A percentile compares a stretch with the other conserved stretches of the same genome.
Evolutionary conservation across 495 filamentous ascomycete genomes (phyloP).

Genomic region (Hypoxylon crocopeplum): DNA sequence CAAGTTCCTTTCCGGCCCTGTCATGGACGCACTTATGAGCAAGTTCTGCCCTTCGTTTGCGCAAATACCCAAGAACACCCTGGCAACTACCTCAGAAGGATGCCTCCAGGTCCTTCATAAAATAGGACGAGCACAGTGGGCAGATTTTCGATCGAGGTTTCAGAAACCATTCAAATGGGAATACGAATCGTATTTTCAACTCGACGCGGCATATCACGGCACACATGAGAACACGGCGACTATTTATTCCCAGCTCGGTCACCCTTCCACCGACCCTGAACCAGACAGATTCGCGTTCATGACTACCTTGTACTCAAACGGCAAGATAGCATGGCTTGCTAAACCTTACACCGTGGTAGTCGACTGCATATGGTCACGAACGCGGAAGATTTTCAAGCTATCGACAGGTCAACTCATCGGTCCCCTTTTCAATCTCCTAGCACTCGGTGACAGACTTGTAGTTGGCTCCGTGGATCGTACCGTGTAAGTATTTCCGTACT

Average conservation of each 20-base stretch:
- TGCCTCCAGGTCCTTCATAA: slow-evolving; percentile 17
- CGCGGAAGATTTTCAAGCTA: slow-evolving; percentile 36
- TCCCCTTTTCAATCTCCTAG: slow-evolving; percentile 4
- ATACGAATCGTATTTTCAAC: slow-evolving; percentile 24
- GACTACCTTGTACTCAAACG: slow-evolving; percentile 26
- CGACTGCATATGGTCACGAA: slow-evolving; percentile 36
- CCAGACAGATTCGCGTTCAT: not conserved
- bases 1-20: slow-evolving; percentile 31
- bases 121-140: slow-evolving; percentile 8
- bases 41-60: slow-evolving; percentile 33
- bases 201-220: slow-evolving; percentile 29
- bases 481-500: slow-evolving; percentile 32
- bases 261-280: not conserved
- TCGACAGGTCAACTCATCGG: slow-evolving; percentile 22
- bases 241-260: slow-evolving; percentile 8
- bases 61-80: not conserved
- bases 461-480: slow-evolving; percentile 24
- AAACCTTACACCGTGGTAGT: slow-evolving; percentile 29
- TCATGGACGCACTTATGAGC: slow-evolving; percentile 23
- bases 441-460: slow-evolving; percentile 41
- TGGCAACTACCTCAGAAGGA: not conserved
- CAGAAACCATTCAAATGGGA: slow-evolving; percentile 22
- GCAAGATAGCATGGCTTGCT: slow-evolving; percentile 43
- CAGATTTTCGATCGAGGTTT: not conserved
- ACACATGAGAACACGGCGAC: not conserved